Base-by-base conservation (phyloP, 768 basidiomycete species). In the Termitomyces sp. region DNA sequence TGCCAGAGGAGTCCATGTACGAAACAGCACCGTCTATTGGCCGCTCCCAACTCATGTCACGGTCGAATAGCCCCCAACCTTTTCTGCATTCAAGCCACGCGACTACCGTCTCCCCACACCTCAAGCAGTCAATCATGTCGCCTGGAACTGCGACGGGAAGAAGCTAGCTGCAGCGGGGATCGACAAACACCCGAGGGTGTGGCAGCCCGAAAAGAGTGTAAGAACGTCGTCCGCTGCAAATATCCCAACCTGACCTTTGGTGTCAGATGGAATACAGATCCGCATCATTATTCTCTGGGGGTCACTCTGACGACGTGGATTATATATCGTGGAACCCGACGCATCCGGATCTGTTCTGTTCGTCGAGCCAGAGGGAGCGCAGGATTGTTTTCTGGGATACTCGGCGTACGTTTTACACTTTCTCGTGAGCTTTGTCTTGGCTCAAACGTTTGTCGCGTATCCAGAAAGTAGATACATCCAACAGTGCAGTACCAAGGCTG, bases 61-160 rank as follows among this genome's bases (percentile, higher is more conserved):
- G 29, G 42, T 44, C 53, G 42, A 41, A 26, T 75, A 90, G 89
- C 81, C 85, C 52, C 89, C 90, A 33, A 88, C 80, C 20, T 92
- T 91, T 70, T 86, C 88, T 58, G 86, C 89, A 3, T 89, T 90
- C 68, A 86, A 87, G 65, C 88, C 89, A 6, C 81, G 88, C 67
- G 88, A 91, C 67, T 80, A 86, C 56, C 81, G 85, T 24, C 81
- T 88, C 56, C 73, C 84, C 4, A 85, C 81, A 49, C 69, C 81
- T 18, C 85, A 88, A 63, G 71, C 79, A 1, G 87, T 91, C 76
- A 88, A 78, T 46, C 88, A 90, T 66, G 84, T 92, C 53, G 87
- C 88, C 0, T 93, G 90, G 90, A 92, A 78, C 64, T 91, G 89
- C 64, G 90, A 92, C 65, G 90, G 90, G 18, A 86, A 85, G 74